Base-by-base conservation (phyloP, 2,329 filamentous ascomycete genomes). In the Neofusicoccum parvum region DNA sequence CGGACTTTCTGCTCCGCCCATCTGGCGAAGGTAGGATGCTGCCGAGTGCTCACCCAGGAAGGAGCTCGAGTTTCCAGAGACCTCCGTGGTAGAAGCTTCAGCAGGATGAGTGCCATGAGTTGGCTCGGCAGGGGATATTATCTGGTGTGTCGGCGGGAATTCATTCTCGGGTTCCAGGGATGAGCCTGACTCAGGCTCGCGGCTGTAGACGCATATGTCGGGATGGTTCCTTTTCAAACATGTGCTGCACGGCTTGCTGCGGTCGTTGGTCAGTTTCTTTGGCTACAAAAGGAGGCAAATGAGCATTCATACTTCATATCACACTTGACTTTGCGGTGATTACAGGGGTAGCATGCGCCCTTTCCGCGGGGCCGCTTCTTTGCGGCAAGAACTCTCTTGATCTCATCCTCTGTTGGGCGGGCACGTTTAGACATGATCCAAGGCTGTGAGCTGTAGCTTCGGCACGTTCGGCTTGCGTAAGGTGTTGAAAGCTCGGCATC, bases 331-430 rank as follows among this genome's bases (percentile, higher is more conserved):
- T 65, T 65, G 27, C 51, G 62, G n/a, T 58, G 41, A 39, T 65
- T 65, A 43, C 62, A 65, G 3, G 62, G 50, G 20, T 58, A 65
- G 53, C 62, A 65, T 9, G 62, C 62, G 20, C 50, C 45, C 36
- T 58, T 65, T 2, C 62, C 62, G 15, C 51, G 51, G 14, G 39
- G 41, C 15, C 62, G 62, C 36, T 58, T 65, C 34, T 65, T 65
- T 5, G 63, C 51, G 14, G 45, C 51, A 9, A 59, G 23, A 1
- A 59, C 27, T 11, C 63, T 32, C 14, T 49, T 59, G 9, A 59
- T 23, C 32, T 65, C 41, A 41, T 65, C 63, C n/a, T 65, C 53
- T 2, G 63, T 50, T 14, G 51, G 43, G 2, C 6, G 45, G 3
- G 7, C 14, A n/a, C 63, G 63, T 15, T 65, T 58, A 4, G 43